Evolutionary conservation across 345 rosid genomes (phyloP).

Genomic region (Pseudoturritis turrita): DNA sequence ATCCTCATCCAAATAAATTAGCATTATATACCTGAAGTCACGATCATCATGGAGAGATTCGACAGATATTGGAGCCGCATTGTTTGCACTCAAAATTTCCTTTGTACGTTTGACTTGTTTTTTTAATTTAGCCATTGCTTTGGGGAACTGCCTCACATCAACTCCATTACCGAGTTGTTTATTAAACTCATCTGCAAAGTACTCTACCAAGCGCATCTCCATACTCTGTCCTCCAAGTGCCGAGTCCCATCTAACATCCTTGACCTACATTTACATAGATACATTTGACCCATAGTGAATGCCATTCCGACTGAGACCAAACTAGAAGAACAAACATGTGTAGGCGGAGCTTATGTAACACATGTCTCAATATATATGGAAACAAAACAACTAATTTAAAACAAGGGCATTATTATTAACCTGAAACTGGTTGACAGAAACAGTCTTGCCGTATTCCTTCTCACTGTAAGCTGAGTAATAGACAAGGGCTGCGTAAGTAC

Average conservation of each 20-base stretch:
- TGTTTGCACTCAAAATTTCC: slow-evolving; percentile 95
- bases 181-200: slow-evolving; percentile 95
- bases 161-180: slow-evolving; percentile 79
- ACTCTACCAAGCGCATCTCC: slow-evolving; percentile 83
- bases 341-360: not conserved
- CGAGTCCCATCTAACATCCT: slow-evolving; percentile 98
- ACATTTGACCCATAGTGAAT: not conserved
- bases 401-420: slow-evolving; percentile 27
- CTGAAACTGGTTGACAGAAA: slow-evolving; percentile 95
- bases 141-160: slow-evolving; percentile 87
- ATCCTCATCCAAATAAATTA: not conserved
- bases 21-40: slow-evolving; percentile 68
- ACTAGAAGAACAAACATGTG: not conserved
- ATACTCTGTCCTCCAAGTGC: slow-evolving; percentile 90
- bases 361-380: not conserved
- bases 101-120: slow-evolving; percentile 98
- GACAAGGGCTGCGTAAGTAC: slow-evolving; percentile 85
- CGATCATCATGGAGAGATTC: slow-evolving; percentile 90
- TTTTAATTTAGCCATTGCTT: slow-evolving; percentile 99
- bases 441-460: slow-evolving; percentile 84
- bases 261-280: slow-evolving; percentile 48
- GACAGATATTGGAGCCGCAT: slow-evolving; percentile 84
- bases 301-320: not conserved
- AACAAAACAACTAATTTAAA: not conserved
- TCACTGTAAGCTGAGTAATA: slow-evolving; percentile 80